These are phyloP conservation scores for Boletus smithii DNA, from an alignment of 1,284 basidiomycete species.

Conservation along the genomic window DNA sequence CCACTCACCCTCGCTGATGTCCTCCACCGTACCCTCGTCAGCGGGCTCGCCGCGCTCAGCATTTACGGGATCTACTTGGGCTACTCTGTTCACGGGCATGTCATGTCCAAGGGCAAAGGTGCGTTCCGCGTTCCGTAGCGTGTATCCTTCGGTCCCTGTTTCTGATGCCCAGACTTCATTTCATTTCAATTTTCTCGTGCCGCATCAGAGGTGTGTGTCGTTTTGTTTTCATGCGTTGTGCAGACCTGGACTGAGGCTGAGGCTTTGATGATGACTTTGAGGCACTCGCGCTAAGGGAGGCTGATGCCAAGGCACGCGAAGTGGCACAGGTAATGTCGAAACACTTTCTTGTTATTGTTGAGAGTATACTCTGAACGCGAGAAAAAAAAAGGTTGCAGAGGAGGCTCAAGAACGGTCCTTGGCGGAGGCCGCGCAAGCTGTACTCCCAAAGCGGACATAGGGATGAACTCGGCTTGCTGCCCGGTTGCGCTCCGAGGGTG, in stretches of 20 bases:
- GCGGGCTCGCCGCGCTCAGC: constrained; percentile 27
- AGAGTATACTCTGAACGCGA: background rate
- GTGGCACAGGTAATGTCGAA: constrained; percentile 14
- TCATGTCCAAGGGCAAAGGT: constrained; percentile 35
- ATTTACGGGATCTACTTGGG: constrained; percentile 35
- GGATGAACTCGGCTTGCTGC: too few relatives aligned
- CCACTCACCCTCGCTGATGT: constrained; percentile 29
- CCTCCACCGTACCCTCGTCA: constrained; percentile 32
- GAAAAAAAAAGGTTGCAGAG: constrained; percentile 21
- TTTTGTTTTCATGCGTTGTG: background rate
- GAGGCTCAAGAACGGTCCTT: constrained; percentile 32
- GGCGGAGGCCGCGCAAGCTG: constrained; percentile 33
- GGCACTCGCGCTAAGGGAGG: constrained; percentile 26
- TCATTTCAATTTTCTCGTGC: background rate
- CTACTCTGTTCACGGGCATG: constrained; percentile 31
- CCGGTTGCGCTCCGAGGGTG: background rate
- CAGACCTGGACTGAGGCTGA: background rate
- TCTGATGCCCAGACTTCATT: background rate
- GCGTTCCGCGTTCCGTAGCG: constrained; percentile 1
- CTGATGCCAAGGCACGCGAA: constrained; percentile 21
- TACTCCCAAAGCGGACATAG: constrained; percentile 17
- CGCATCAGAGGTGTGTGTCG: constrained; percentile 20
- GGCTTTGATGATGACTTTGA: constrained; percentile 5
- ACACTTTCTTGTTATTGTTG: background rate
- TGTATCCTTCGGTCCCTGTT: background rate